Evolutionary conservation across 768 basidiomycete species (phyloP), one percentile per base, ranked within the genome.

Genomic region (Pleurotus citrinopileatus): DNA sequence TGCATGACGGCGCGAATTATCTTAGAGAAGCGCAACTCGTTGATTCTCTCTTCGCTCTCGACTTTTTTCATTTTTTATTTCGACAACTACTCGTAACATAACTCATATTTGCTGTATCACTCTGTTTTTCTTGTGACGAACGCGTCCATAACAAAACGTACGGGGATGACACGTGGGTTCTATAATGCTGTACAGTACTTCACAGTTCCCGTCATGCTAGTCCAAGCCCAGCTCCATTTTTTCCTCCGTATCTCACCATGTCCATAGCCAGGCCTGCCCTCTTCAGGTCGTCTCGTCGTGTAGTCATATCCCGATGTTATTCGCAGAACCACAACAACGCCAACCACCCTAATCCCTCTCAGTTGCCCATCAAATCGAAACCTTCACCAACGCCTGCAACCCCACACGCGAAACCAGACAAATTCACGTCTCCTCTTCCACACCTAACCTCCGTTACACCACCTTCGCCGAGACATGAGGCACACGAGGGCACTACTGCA

Each of bases 401-500:
- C 17, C 32, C 9, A 34, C 45, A 29, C 13, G 26, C 26, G 15
- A 27, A 12, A 22, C 29, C 29, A 12, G 48, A 34, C 17, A 51
- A 51, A 7, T 47, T 47, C n/a, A 32, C 28, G 26, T 47, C 45
- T 6, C 45, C 45, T 17, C 26, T 40, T 19, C 38, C 27, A 7
- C 26, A 47, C 2, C 45, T 47, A 8, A 32, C 45, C 22, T 28
- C n/a, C n/a, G 13, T 26, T 32, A 47, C 58, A 20, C 58, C 56
- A 7, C 61, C 63, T 7, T 58, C 64, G 1, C 57, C 63, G 28
- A 68, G 67, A 3, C 76, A 76, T 65, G 73, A 78, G 57, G 70
- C 68, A 0, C 76, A 73, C 2, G 77, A 77, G 54, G 71, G 72
- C 22, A 73, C 65, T n/a, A 59, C 66, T 25, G 61, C 69, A 2